Conservation (phyloP, 2,329 filamentous ascomycete genomes). For the Colletotrichum karsti region DNA sequence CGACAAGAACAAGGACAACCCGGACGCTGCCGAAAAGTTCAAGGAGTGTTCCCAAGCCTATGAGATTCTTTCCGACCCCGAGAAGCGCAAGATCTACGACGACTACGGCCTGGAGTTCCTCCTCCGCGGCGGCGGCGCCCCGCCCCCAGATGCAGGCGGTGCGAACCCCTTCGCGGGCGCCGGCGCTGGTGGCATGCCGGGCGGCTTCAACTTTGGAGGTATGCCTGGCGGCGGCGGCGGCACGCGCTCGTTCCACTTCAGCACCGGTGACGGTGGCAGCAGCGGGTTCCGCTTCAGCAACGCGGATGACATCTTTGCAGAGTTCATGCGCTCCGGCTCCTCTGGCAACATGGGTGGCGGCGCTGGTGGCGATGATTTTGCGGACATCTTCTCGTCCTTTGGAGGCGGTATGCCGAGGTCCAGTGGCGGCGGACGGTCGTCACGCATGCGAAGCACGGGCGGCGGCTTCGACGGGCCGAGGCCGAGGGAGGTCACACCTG, state of each 20-base stretch:
- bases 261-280: conserved; percentile 56
- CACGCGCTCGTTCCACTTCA: conserved; percentile 71
- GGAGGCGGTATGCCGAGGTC: conserved; percentile 41
- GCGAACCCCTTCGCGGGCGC: conserved; percentile 65
- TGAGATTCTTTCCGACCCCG: conserved; percentile 95
- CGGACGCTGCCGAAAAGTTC: conserved; percentile 89
- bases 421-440: conserved; percentile 52
- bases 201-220: conserved; percentile 60
- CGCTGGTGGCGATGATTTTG: conserved; percentile 50
- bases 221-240: conserved; percentile 51
- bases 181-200: conserved; percentile 62
- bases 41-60: conserved; percentile 98
- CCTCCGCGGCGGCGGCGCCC: conserved; percentile 77
- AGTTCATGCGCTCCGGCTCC: conserved; percentile 75
- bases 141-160: conserved; percentile 68
- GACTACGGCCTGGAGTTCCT: conserved; percentile 94
- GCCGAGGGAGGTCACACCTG: conserved; percentile 70
- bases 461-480: conserved; percentile 37
- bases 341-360: conserved; percentile 55
- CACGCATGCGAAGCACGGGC: conserved; percentile 49
- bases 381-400: conserved; percentile 65
- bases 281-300: conserved; percentile 84
- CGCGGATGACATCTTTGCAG: conserved; percentile 83
- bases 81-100: conserved; percentile 96
- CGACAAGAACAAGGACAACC: conserved; percentile 97